Evolutionary conservation across 2,329 filamentous ascomycete species (phyloP), one percentile per base, ranked within the genome.

Genomic region (Pseudocercospora ulei): DNA sequence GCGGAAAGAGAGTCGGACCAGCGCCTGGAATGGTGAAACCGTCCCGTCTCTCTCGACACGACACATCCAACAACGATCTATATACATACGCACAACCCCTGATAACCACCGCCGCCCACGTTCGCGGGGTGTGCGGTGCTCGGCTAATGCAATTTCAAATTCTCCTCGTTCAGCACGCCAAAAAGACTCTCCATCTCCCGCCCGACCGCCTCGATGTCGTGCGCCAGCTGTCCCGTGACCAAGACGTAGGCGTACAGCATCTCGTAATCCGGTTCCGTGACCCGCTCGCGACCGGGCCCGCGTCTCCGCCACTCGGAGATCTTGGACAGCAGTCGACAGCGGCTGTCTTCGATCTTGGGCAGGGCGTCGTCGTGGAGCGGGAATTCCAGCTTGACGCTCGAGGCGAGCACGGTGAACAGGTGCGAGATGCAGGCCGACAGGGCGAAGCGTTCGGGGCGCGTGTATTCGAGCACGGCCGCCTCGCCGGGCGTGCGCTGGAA

Each of bases 371-470:
- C 86, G 22, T 82, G 88, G 42, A 98, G 70, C 0, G 90, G 87
- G 54, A 94, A 96, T 62, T 94, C 87, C 5, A 96, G 72, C 69
- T 93, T 94, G 65, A 96, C 77, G 8, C 83, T 93, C 26, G 82
- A 90, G 1, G 90, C 90, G 47, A 98, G 74, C 4, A 96, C 90
- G 11, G 72, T 74, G 49, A 79, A 71, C 44, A 98, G 72, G 70
- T 96, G 90, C 57, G 85, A 92, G 53, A 96, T 92, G 35, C 90
- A 78, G 38, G 82, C 76, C 53, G 85, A 93, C 19, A 98, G 70
- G 46, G 87, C 77, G 6, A 73, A 75, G 37, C 90, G 75, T 62
- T 98, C 88, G 5, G 75, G 68, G 3, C 75, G 71, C 1, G 90
- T 96, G 58, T 82, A 86, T 46, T 75, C 71, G 23, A 98, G 66